phyloP scores from a whole-genome alignment of 2,329 filamentous ascomycete species.

The Pseudogymnoascus sp. region DNA sequence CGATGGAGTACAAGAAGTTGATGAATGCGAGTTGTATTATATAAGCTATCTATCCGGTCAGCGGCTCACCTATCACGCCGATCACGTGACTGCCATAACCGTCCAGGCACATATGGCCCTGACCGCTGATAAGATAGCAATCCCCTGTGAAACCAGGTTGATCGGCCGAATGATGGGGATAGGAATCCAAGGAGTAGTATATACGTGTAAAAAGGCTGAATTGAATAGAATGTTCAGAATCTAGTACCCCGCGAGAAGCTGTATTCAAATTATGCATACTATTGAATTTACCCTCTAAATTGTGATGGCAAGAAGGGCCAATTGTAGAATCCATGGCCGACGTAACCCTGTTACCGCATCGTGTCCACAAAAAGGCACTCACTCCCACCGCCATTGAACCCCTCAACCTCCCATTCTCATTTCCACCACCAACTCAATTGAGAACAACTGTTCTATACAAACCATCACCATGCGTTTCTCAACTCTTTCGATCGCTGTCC shows the following conservation, averaged over 20 bases:
- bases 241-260: background rate
- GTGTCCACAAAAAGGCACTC: conserved; percentile 3
- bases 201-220: background rate
- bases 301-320: background rate
- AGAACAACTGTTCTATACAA: background rate
- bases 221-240: background rate
- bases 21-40: background rate
- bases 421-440: background rate
- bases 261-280: background rate
- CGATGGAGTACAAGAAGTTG: background rate
- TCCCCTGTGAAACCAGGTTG: background rate
- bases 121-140: conserved; percentile 4
- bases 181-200: background rate
- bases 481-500: conserved; percentile 22
- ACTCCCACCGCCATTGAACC: conserved; percentile 2
- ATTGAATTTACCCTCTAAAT: conserved; percentile 6
- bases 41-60: background rate
- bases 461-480: conserved; percentile 26
- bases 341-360: conserved; percentile 6
- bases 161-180: background rate
- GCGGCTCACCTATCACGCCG: background rate
- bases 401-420: conserved; percentile 3
- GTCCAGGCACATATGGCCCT: background rate
- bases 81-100: background rate
- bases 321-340: background rate